Evolutionary conservation across 331 rosid genomes (phyloP).

Genomic region (Malus hybrid): DNA sequence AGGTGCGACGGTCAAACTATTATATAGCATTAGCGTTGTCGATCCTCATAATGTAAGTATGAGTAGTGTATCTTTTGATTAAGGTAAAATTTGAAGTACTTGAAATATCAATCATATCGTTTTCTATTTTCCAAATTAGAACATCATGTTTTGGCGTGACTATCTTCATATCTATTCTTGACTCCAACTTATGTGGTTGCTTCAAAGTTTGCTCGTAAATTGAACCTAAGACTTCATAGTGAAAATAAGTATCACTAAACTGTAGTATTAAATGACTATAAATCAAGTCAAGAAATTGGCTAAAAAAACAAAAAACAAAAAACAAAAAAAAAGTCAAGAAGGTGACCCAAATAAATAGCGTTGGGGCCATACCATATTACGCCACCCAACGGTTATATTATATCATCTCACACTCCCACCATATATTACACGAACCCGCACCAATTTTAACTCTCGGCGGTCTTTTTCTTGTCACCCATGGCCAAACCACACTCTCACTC

Average conservation of each 20-base stretch:
- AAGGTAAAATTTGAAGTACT: too few relatives aligned
- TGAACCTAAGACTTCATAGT: rapidly evolving
- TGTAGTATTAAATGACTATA: rapidly evolving
- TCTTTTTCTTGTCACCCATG: background rate
- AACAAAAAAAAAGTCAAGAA: background rate
- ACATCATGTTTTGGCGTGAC: too few relatives aligned
- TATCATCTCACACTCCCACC: background rate
- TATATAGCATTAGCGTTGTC: too few relatives aligned
- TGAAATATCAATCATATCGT: too few relatives aligned
- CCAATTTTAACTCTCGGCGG: background rate
- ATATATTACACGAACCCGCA: background rate
- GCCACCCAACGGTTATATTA: background rate
- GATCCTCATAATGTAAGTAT: too few relatives aligned
- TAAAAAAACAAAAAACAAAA: background rate
- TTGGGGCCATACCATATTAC: background rate
- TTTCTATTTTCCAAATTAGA: too few relatives aligned
- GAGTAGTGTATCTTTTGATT: too few relatives aligned
- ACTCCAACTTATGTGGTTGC: too few relatives aligned
- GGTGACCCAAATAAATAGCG: background rate
- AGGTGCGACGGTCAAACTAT: background rate
- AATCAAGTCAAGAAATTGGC: too few relatives aligned
- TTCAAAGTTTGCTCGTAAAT: too few relatives aligned
- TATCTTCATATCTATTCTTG: too few relatives aligned
- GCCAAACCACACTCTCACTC: background rate
- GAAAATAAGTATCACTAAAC: too few relatives aligned